Evolutionary conservation across 768 basidiomycete genomes (phyloP), one percentile per base, ranked within the genome.

Genomic region (Infundibulicybe gibba): DNA sequence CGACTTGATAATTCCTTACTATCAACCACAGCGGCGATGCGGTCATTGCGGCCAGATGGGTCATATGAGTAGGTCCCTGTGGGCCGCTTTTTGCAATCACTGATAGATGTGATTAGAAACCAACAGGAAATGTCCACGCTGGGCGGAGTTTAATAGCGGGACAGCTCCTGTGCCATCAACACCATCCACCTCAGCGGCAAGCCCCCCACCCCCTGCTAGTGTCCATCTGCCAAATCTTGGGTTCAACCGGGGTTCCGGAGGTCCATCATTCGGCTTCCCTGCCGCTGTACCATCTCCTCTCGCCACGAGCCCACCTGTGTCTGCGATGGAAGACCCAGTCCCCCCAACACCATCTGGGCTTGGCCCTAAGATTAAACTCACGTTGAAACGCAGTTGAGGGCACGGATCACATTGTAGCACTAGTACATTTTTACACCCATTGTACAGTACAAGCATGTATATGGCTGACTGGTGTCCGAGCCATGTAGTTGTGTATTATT

Each of bases 41-140:
- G 94, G 95, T 2, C 92, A 97, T 59, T 98, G 95, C 58, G 94
- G 94, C 3, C 90, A 94, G 63, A 87, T 97, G 77, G 95, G 95
- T 17, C 95, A 98, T 64, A 98, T 97, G 90, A 95, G 93, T 94
- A n/a, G 52, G 87, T 72, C 16, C 41, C 32, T 53, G 51, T 20
- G 43, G 32, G 54, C 35, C 14, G 14, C 33, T 47, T 45, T 49
- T 21, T 39, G 44, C 41, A 47, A 35, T 49, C 30, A 30, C 37
- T 54, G 35, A 45, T 39, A 39, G 47, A 47, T 47, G 38, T 51
- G 43, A 45, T 41, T 41, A 95, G 92, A 94, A 79, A 97, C 95
- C 16, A 97, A 95, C 64, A 81, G 92, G 46, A 95, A 95, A 64
- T 98, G 95, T 66, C 94, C 94, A 30, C 85, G 89, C 32, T 97